Evolutionary conservation across 306 rosid genomes (phyloP).

Genomic region (Ormosia semicastrata): DNA sequence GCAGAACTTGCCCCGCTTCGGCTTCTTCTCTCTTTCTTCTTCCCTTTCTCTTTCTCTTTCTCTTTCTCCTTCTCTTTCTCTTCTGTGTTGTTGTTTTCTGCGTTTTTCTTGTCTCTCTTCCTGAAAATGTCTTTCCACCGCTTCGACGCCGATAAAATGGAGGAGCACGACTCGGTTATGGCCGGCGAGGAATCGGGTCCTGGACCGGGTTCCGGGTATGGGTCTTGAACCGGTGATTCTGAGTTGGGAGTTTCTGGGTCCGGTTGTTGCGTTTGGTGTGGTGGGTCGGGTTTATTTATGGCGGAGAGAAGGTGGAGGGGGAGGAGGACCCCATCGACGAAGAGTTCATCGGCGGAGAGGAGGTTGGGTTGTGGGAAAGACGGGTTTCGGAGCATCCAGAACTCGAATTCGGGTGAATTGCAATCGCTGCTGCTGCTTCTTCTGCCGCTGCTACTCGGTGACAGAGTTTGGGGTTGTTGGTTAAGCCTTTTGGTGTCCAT

Average conservation of each 20-base stretch:
- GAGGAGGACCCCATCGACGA: slow-evolving; percentile 79
- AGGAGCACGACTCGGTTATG: slow-evolving; percentile 28
- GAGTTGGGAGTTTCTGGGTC: slow-evolving; percentile 10
- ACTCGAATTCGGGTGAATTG: slow-evolving; percentile 91
- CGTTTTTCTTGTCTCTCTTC: slow-evolving; percentile 57
- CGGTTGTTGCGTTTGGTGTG: background rate
- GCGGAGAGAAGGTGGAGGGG: slow-evolving; percentile 65
- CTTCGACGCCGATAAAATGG: slow-evolving; percentile 58
- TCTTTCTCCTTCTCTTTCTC: slow-evolving; percentile 33
- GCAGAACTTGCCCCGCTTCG: slow-evolving; percentile 54
- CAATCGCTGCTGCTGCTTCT: slow-evolving; percentile 36
- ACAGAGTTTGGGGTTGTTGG: slow-evolving; percentile 22
- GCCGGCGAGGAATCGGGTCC: slow-evolving; percentile 36
- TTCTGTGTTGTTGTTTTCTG: slow-evolving; percentile 22
- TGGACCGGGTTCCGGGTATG: slow-evolving; percentile 35
- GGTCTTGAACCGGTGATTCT: background rate
- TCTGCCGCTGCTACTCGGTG: slow-evolving; percentile 29
- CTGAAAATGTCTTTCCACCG: slow-evolving; percentile 87
- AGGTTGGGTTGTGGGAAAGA: slow-evolving; percentile 75
- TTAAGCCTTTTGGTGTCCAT: slow-evolving; percentile 44
- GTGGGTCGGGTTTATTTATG: background rate
- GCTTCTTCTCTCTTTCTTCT: slow-evolving; percentile 48
- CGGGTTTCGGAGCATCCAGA: slow-evolving; percentile 93
- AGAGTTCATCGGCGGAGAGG: slow-evolving; percentile 86
- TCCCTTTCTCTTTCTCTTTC: slow-evolving; percentile 39